These are phyloP conservation scores for Leccinum fuscescens DNA, from an alignment of 1,284 basidiomycete species.

Conservation along the genomic window DNA sequence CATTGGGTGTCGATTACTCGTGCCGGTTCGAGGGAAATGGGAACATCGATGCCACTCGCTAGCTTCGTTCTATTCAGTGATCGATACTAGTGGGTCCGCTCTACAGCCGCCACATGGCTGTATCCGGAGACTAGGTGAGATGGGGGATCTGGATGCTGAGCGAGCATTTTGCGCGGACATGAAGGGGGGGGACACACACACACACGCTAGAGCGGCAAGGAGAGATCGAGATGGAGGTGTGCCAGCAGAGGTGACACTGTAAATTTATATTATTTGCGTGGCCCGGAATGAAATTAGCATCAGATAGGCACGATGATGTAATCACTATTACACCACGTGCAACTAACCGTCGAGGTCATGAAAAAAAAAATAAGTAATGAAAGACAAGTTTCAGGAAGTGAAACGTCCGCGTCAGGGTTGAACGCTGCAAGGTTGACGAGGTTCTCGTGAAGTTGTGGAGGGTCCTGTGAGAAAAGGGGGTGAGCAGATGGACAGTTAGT, in stretches of 20 bases:
- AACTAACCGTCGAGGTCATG: conserved; percentile 5
- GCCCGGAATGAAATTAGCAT: conserved; percentile 21
- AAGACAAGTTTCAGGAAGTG: neutral
- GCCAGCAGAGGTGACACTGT: conserved; percentile 14
- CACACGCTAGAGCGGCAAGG: neutral
- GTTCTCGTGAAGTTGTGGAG: neutral
- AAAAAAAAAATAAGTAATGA: conserved; percentile 8
- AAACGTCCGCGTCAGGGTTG: neutral
- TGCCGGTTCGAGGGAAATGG: conserved; percentile 1
- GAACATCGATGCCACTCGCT: neutral
- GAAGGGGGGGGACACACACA: conserved; percentile 4
- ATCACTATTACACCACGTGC: conserved; percentile 30
- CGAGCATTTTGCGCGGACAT: conserved; percentile 16
- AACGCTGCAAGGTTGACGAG: neutral
- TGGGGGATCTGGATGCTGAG: conserved; percentile 7
- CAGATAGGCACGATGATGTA: conserved; percentile 29
- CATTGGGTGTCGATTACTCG: neutral
- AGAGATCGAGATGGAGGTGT: neutral
- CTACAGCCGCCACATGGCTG: conserved; percentile 17
- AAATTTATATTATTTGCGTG: neutral
- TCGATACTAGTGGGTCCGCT: conserved; percentile 4
- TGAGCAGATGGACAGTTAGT: conserved; percentile 8
- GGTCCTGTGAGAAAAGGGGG: neutral
- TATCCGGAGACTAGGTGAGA: too few relatives aligned
- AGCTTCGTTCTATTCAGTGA: conserved; percentile 12